A percentile compares a stretch with the other conserved stretches of the same genome.
Conservation (phyloP, 768 basidiomycete genomes). For the Podaxis carcinomalis region DNA sequence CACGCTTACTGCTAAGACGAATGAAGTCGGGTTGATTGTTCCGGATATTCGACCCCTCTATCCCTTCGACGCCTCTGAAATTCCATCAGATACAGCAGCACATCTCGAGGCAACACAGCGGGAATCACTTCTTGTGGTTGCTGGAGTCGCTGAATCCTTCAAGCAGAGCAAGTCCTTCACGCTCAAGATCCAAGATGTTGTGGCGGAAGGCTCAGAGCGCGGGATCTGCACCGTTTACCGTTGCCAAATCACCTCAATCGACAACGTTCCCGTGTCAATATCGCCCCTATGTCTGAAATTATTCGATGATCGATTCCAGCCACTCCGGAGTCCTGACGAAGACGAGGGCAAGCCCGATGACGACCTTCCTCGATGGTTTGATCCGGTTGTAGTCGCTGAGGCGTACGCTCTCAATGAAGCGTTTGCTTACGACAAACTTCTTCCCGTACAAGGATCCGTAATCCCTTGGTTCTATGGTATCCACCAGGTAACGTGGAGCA, state of each 20-base stretch:
- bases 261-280: conserved; percentile 12
- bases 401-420: conserved; percentile 18
- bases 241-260: conserved; percentile 18
- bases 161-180: conserved; percentile 10
- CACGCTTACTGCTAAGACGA: conserved; percentile 12
- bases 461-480: conserved; percentile 24
- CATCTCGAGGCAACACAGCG: conserved; percentile 11
- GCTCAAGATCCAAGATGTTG: conserved; percentile 12
- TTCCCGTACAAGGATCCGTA: conserved; percentile 19
- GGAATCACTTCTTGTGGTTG: conserved; percentile 8
- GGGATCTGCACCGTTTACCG: conserved; percentile 14
- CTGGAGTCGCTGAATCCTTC: conserved; percentile 5
- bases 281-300: conserved; percentile 17
- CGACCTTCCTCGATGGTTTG: conserved; percentile 9
- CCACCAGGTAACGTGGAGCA: conserved; percentile 16
- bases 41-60: conserved; percentile 8
- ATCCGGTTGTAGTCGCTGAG: conserved; percentile 14
- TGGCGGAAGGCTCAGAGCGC: conserved; percentile 9
- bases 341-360: conserved; percentile 12
- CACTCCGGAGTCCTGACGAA: conserved; percentile 9
- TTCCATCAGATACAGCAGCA: conserved; percentile 8
- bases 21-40: not conserved
- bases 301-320: conserved; percentile 19
- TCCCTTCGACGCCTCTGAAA: conserved; percentile 13
- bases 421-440: conserved; percentile 21